These are phyloP conservation scores for Pyrenochaeta sp. DNA, from an alignment of 2,329 filamentous ascomycete species.

Conservation along the genomic window DNA sequence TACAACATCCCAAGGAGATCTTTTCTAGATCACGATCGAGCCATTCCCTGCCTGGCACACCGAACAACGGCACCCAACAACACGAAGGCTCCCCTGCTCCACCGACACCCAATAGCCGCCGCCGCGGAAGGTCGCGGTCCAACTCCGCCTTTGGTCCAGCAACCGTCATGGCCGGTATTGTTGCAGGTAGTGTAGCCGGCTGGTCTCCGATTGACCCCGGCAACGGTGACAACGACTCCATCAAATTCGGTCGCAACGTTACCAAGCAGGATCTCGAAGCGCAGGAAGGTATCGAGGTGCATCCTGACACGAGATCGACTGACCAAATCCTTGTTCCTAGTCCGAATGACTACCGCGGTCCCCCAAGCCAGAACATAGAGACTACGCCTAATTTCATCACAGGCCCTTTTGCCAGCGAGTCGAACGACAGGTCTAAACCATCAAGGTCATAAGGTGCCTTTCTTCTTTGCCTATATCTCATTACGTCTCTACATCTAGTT, in stretches of 20 bases:
- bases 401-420: constrained; percentile 54
- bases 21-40: constrained; percentile 70
- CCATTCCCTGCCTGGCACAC: constrained; percentile 70
- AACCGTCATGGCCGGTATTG: constrained; percentile 83
- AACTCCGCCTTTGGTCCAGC: constrained; percentile 78
- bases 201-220: constrained; percentile 74
- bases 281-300: constrained; percentile 56
- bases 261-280: constrained; percentile 53
- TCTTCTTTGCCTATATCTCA: neutral
- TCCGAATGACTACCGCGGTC: constrained; percentile 49
- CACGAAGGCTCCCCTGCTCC: constrained; percentile 55
- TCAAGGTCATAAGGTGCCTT: constrained; percentile 10
- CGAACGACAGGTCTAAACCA: constrained; percentile 15
- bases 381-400: constrained; percentile 55
- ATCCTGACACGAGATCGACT: constrained; percentile 58
- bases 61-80: constrained; percentile 60
- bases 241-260: constrained; percentile 47
- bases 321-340: constrained; percentile 58
- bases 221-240: constrained; percentile 51
- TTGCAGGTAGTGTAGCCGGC: constrained; percentile 77
- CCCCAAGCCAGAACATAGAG: constrained; percentile 55
- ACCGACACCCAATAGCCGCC: constrained; percentile 64
- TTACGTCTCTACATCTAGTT: constrained; percentile 2
- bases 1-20: constrained; percentile 77
- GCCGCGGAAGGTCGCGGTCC: constrained; percentile 70